Base-by-base conservation (phyloP, 345 rosid species). In the Melaleuca quinquenervia region DNA sequence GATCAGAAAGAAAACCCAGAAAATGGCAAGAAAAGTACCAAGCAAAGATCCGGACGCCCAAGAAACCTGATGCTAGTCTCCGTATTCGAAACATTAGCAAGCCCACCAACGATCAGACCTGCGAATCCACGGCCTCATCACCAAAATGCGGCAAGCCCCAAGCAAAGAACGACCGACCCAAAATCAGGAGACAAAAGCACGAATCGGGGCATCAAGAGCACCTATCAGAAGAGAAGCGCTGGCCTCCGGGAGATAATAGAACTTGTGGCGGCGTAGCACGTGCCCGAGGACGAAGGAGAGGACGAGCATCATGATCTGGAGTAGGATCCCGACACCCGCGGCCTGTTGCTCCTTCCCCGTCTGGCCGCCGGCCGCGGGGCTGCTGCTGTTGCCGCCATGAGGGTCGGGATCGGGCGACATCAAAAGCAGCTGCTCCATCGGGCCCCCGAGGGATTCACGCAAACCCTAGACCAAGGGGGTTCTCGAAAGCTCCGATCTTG, bases 281-380 rank as follows among this genome's bases (percentile, higher is more conserved):
- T 95, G 98, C 15, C 99, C 99, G 26, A 97, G 95, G 53, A 97
- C 98, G 89, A 97, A 97, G 85, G 99, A 97, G 88, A 96, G 99
- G 78, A 97, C 99, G 50, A 97, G 99, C 98, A 96, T 97, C 99
- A 97, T 96, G 93, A 97, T 96, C 96, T 97, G 99, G 62, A 97
- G 98, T 86, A 96, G 95, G 87, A 97, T 97, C 52, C 99, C 99
- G 20, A 97, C 98, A 82, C 99, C 99, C 11, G 99, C 99, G 2
- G 98, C 99, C 85, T 96, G 99, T 90, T 97, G 99, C 87, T 95
- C 98, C 89, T 94, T 95, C 26, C 93, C 98, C 7, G 95, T 26
- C 62, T 64, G 83, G 29, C 86, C 82, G 22, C 84, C 88, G 26
- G 75, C 83, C 45, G 45, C 85, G 58, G 16, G 6, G 8, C 22